Percentiles rank a stretch among this genome's conserved stretches.
Conservation (phyloP, 2,329 filamentous ascomycete species). For the Neopestalotiopsis rosae region DNA sequence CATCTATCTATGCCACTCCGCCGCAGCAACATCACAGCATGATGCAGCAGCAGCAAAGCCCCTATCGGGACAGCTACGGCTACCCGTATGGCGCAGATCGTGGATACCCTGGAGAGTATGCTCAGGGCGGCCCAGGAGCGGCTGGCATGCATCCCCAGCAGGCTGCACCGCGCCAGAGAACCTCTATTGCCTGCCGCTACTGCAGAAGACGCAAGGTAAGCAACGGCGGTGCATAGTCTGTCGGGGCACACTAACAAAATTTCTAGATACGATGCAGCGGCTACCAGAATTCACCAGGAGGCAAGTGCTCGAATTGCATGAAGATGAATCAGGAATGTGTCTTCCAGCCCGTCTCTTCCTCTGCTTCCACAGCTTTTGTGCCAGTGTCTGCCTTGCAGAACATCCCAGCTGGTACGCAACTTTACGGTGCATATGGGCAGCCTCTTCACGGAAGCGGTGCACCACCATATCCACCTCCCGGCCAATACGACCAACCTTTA, state of each 20-base stretch:
- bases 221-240: not conserved
- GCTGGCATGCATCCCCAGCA: constrained; percentile 53
- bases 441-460: constrained; percentile 46
- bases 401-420: constrained; percentile 60
- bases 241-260: constrained; percentile 29
- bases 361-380: constrained; percentile 62
- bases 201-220: constrained; percentile 66
- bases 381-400: constrained; percentile 63
- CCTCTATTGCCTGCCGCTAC: constrained; percentile 65
- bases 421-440: constrained; percentile 64
- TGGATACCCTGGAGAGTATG: constrained; percentile 34
- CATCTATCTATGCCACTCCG: not conserved
- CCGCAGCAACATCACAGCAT: no score
- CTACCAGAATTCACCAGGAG: constrained; percentile 62
- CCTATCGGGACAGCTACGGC: constrained; percentile 31
- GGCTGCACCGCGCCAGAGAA: constrained; percentile 62
- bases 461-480: constrained; percentile 24
- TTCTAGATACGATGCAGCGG: constrained; percentile 65
- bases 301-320: constrained; percentile 66
- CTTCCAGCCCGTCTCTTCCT: constrained; percentile 64
- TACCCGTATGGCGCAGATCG: constrained; percentile 41
- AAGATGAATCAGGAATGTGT: constrained; percentile 67
- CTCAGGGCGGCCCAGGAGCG: constrained; percentile 38
- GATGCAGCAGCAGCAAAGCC: not conserved
- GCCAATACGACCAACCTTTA: constrained; percentile 37